Conservation (phyloP, 2,329 filamentous ascomycete genomes). For the Sporothrix schenckii region DNA sequence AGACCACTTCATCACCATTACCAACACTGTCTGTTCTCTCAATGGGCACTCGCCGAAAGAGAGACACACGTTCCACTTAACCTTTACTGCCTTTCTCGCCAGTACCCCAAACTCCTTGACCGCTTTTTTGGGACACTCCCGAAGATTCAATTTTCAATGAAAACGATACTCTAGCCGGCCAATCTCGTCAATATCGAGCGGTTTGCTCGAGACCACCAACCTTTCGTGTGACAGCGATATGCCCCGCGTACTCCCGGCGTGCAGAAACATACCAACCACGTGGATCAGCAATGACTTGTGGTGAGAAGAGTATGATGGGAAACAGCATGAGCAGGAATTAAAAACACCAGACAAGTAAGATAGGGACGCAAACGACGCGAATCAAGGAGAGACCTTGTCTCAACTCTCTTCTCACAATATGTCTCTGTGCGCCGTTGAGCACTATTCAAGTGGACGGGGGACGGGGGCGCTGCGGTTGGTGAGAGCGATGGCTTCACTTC, state of each 20-base stretch:
- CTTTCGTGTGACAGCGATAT: not conserved
- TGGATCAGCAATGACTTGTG: not conserved
- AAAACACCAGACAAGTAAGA: not conserved
- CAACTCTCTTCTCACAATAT: not conserved
- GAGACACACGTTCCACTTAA: conserved; percentile 26
- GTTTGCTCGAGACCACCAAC: not conserved
- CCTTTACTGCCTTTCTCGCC: not conserved
- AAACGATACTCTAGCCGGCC: not conserved
- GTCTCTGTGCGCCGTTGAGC: not conserved
- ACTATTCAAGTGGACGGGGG: not conserved
- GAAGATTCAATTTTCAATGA: not conserved
- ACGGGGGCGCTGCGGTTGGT: not conserved
- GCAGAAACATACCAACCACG: not conserved
- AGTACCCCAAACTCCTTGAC: conserved; percentile 6
- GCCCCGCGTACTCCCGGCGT: not conserved
- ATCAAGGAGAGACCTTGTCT: conserved; percentile 11
- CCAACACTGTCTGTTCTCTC: not conserved
- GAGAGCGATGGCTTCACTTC: conserved; percentile 30
- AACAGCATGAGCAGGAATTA: not conserved
- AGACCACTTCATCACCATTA: not conserved
- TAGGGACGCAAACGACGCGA: not conserved
- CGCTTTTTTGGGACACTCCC: conserved; percentile 16
- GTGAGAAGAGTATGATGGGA: not conserved
- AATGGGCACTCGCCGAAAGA: not conserved
- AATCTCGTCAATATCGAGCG: not conserved